Percentiles rank a stretch among this genome's conserved stretches.
Evolutionary conservation across 768 basidiomycete species (phyloP).

Genomic region (Strobilomyces echinocephalus): DNA sequence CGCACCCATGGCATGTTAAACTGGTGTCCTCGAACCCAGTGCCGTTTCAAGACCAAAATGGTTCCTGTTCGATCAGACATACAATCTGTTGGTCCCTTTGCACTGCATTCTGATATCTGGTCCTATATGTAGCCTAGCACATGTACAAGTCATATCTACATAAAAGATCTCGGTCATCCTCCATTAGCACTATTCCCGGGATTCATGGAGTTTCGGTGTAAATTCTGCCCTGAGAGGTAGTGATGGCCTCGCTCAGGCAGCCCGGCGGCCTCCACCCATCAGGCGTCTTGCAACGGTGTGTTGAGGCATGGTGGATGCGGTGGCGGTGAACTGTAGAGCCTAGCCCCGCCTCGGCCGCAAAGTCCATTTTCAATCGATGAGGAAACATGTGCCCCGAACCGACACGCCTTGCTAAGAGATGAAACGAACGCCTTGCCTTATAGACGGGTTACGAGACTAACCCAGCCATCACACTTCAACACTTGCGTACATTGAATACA

Average conservation of each 20-base stretch:
- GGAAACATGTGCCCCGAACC: neutral
- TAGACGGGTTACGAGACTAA: too few species aligned
- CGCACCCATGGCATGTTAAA: conserved; percentile 17
- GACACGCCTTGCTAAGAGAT: neutral
- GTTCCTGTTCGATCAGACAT: conserved; percentile 19
- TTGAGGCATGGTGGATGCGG: neutral
- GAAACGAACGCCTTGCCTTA: conserved; percentile 9
- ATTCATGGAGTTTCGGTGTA: neutral
- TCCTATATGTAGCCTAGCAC: conserved; percentile 2
- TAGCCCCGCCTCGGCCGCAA: neutral
- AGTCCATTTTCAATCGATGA: neutral
- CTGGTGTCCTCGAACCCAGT: conserved; percentile 18
- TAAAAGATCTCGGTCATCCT: neutral
- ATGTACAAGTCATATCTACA: conserved; percentile 1
- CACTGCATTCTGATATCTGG: conserved; percentile 7
- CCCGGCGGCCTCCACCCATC: neutral
- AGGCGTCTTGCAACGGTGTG: neutral
- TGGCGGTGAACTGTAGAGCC: neutral
- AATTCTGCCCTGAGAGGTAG: neutral
- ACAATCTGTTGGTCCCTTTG: conserved; percentile 26
- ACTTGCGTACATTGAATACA: too few species aligned
- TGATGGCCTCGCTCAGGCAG: neutral
- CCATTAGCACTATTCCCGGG: conserved; percentile 15
- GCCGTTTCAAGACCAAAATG: conserved; percentile 7
- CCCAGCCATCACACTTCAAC: too few species aligned